These are phyloP conservation scores for Coniella vitis DNA, from an alignment of 2,329 filamentous ascomycete species.

Conservation along the genomic window DNA sequence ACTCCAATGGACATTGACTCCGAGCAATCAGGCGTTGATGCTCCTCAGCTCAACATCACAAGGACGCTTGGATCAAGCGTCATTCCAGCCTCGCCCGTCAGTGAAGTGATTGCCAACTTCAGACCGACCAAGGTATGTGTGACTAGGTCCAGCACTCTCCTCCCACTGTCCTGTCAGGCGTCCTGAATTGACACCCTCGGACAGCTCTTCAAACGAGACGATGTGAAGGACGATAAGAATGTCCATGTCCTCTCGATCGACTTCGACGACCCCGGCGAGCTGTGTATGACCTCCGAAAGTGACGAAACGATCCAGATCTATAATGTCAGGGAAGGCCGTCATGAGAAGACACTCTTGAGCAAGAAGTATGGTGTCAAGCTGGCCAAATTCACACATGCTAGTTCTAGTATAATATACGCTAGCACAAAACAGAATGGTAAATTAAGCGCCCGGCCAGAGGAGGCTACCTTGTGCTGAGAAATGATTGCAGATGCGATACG, in stretches of 20 bases:
- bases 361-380: conserved; percentile 97
- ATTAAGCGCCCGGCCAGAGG: conserved; percentile 14
- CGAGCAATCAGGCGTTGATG: conserved; percentile 33
- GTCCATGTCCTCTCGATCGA: conserved; percentile 79
- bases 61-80: conserved; percentile 36
- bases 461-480: neutral
- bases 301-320: conserved; percentile 96
- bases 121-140: conserved; percentile 67
- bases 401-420: conserved; percentile 86
- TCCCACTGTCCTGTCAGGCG: too few species aligned
- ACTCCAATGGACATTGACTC: conserved; percentile 53
- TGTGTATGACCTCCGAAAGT: conserved; percentile 82
- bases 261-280: conserved; percentile 92
- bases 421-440: conserved; percentile 88
- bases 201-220: conserved; percentile 54
- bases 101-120: conserved; percentile 71
- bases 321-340: conserved; percentile 83
- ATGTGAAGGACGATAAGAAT: conserved; percentile 43
- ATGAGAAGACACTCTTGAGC: conserved; percentile 82
- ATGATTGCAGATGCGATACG: conserved; percentile 61
- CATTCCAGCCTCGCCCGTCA: conserved; percentile 56
- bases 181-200: neutral
- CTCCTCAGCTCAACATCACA: conserved; percentile 39
- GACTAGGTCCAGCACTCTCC: neutral
- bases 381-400: conserved; percentile 88